phyloP scores from a whole-genome alignment of 2,329 filamentous ascomycete genomes.

The Sordariomycetes sp. region DNA sequence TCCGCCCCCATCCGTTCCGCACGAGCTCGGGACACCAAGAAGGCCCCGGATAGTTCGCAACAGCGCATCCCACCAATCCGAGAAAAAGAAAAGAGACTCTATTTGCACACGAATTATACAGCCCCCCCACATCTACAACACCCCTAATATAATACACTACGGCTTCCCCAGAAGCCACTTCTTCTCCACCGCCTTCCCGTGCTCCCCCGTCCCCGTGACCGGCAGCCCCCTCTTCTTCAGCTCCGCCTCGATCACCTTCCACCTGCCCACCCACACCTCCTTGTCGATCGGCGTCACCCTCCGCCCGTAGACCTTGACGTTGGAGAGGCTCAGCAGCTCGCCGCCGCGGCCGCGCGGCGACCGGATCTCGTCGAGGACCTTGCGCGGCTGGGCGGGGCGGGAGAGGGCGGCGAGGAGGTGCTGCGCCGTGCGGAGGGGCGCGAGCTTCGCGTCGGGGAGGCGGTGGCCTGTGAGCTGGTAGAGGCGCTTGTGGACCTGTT shows the following conservation, averaged over 20 bases:
- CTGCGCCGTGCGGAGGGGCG: constrained; percentile 39
- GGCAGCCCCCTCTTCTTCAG: constrained; percentile 52
- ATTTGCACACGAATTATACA: constrained; percentile 1
- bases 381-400: constrained; percentile 39
- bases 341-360: constrained; percentile 16
- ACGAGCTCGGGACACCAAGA: too few species aligned
- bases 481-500: constrained; percentile 68
- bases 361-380: constrained; percentile 52
- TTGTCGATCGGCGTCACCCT: constrained; percentile 62
- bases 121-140: not conserved
- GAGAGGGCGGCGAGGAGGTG: constrained; percentile 43
- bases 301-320: constrained; percentile 56
- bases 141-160: constrained; percentile 10
- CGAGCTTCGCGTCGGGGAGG: constrained; percentile 60
- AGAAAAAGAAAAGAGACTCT: not conserved
- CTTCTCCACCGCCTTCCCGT: constrained; percentile 29
- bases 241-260: constrained; percentile 70
- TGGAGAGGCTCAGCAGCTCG: constrained; percentile 44
- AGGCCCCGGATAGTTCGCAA: not conserved
- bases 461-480: constrained; percentile 71
- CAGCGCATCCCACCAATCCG: not conserved
- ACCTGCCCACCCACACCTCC: constrained; percentile 61
- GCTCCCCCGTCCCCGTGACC: constrained; percentile 32
- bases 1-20: too few species aligned
- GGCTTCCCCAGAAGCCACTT: constrained; percentile 28